Evolutionary conservation across 73 alveolate genomes (phyloP), one percentile per base, ranked within the genome.

Genomic region (Tetrahymena borealis): DNA sequence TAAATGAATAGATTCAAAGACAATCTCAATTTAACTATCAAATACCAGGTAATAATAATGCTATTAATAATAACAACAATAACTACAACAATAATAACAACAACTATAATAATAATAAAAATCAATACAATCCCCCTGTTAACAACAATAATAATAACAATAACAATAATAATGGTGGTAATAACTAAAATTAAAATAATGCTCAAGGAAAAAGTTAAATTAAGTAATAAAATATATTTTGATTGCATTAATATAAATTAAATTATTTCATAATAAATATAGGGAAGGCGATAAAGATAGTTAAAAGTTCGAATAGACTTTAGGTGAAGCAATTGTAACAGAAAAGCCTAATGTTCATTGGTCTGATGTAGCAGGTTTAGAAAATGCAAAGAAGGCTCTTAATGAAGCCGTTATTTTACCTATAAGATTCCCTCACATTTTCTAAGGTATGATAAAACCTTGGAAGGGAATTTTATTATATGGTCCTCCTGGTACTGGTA

Each of bases 401-500:
- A 91, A 95, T 79, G 99, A 98, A 91, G 99, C 99, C 7, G 98
- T 98, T 33, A 91, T 98, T 20, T 95, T 94, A 38, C 99, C 99
- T 4, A 91, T 96, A 40, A 95, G 93, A 79, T 96, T 95, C 97
- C 99, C 99, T 0, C 96, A 98, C 40, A 91, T 95, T 43, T 98
- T 97, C 94, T 91, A 97, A 92, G 99, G 99, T 12, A 91, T 97
- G 20, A 94, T 99, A 32, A 96, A 97, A 37, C 99, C 99, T 24
- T 97, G 99, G 98, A 98, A 95, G 96, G 99, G 99, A 0, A 98
- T 98, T 24, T 94, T 98, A 90, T 92, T 98, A 94, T 98, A 94
- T 95, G 99, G 99, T 90, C 99, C 98, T 28, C 99, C 98, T 78
- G 99, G 99, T 43, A 98, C 99, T 28, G 99, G 99, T 32, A 98